phyloP scores from a whole-genome alignment of 1,284 basidiomycete genomes.

The Caloboletus firmus region DNA sequence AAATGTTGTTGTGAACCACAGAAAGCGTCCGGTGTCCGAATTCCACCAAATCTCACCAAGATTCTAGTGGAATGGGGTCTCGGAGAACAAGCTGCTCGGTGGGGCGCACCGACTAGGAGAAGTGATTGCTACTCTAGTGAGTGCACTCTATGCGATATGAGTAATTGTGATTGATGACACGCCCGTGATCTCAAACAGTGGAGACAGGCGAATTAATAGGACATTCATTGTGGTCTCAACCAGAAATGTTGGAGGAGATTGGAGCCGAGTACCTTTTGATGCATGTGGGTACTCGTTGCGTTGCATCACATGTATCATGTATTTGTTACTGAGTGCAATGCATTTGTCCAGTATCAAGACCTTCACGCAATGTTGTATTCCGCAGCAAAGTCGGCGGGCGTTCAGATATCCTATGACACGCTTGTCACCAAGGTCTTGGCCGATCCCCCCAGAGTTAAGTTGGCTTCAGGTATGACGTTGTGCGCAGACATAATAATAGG shows the following conservation, averaged over 20 bases:
- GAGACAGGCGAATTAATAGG: constrained; percentile 44
- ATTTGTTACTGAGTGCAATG: constrained; percentile 1
- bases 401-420: constrained; percentile 38
- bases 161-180: neutral
- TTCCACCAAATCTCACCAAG: constrained; percentile 50
- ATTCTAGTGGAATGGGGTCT: constrained; percentile 51
- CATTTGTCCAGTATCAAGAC: constrained; percentile 41
- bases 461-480: constrained; percentile 34
- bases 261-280: constrained; percentile 49
- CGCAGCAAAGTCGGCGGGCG: constrained; percentile 41
- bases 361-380: constrained; percentile 42
- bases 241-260: constrained; percentile 48
- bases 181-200: constrained; percentile 33
- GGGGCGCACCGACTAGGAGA: constrained; percentile 30
- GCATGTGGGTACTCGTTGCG: constrained; percentile 36
- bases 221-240: constrained; percentile 44
- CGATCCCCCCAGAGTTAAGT: constrained; percentile 29
- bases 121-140: constrained; percentile 23
- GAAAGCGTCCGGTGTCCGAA: constrained; percentile 41
- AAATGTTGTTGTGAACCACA: constrained; percentile 11
- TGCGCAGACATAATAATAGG: constrained; percentile 38
- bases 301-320: constrained; percentile 1
- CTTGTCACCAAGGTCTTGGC: constrained; percentile 34
- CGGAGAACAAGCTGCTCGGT: constrained; percentile 37
- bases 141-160: constrained; percentile 19